These are phyloP conservation scores for Pulveroboletus ravenelii DNA, from an alignment of 768 basidiomycete species.

Conservation along the genomic window DNA sequence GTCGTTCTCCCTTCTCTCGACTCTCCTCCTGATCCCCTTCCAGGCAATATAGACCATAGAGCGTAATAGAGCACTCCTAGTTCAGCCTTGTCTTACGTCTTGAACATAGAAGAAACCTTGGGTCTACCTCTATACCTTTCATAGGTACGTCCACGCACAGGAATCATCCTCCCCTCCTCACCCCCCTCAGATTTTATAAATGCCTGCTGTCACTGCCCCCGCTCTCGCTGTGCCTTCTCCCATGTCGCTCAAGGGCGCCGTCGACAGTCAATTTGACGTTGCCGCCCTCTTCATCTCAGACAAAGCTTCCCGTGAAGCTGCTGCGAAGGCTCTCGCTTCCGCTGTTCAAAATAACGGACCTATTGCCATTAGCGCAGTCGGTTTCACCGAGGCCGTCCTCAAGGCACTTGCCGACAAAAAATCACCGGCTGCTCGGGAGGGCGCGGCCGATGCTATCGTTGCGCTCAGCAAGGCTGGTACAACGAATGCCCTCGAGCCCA, in stretches of 20 bases:
- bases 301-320: slow-evolving; percentile 73
- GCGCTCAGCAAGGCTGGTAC: slow-evolving; percentile 67
- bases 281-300: slow-evolving; percentile 78
- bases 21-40: slow-evolving; percentile 3
- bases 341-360: slow-evolving; percentile 83
- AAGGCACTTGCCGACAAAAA: slow-evolving; percentile 95
- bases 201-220: slow-evolving; percentile 77
- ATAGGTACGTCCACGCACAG: slow-evolving; percentile 38
- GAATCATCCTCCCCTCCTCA: background rate
- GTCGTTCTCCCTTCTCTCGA: background rate
- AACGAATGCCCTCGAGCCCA: slow-evolving; percentile 79
- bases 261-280: slow-evolving; percentile 64
- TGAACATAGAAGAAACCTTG: slow-evolving; percentile 33
- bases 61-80: slow-evolving; percentile 51
- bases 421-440: slow-evolving; percentile 86
- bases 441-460: slow-evolving; percentile 69
- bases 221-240: slow-evolving; percentile 54
- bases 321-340: slow-evolving; percentile 65
- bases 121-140: slow-evolving; percentile 31
- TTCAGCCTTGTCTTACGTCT: slow-evolving; percentile 20
- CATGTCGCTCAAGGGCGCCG: slow-evolving; percentile 68
- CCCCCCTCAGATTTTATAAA: slow-evolving; percentile 49
- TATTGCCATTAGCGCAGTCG: slow-evolving; percentile 62
- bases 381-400: slow-evolving; percentile 67
- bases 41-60: slow-evolving; percentile 43